phyloP scores from a whole-genome alignment of 2,329 filamentous ascomycete species.

The Cytospora piceicola region DNA sequence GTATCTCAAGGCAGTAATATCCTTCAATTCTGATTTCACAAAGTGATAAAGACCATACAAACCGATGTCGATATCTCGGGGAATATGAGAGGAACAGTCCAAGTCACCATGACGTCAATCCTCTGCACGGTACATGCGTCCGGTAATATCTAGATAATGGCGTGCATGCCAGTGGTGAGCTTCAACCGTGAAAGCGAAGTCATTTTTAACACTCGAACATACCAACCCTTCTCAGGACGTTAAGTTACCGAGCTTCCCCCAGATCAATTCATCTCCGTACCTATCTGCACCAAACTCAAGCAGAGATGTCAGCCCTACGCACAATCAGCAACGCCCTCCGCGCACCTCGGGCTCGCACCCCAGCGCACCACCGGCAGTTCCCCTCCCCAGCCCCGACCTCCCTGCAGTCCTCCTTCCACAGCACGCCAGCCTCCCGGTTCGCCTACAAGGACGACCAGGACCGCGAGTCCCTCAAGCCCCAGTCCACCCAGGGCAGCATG shows the following conservation, averaged over 20 bases:
- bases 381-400: constrained; percentile 18
- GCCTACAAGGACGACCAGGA: constrained; percentile 59
- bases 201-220: background rate
- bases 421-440: constrained; percentile 34
- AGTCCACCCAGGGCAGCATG: constrained; percentile 68
- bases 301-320: background rate
- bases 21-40: background rate
- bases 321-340: constrained; percentile 27
- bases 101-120: background rate
- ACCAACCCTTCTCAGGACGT: background rate
- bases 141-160: background rate
- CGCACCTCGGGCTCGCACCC: constrained; percentile 16
- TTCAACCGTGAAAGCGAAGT: background rate
- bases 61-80: background rate
- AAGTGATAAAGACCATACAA: background rate
- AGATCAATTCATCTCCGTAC: background rate
- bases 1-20: too few relatives aligned
- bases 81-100: background rate
- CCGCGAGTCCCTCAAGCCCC: constrained; percentile 66
- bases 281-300: background rate
- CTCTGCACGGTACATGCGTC: background rate
- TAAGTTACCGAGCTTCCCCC: background rate
- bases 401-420: constrained; percentile 40
- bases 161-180: background rate
- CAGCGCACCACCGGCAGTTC: constrained; percentile 4